Conservation (phyloP, 2,329 filamentous ascomycete genomes). For the Talaromyces pinophilus region DNA sequence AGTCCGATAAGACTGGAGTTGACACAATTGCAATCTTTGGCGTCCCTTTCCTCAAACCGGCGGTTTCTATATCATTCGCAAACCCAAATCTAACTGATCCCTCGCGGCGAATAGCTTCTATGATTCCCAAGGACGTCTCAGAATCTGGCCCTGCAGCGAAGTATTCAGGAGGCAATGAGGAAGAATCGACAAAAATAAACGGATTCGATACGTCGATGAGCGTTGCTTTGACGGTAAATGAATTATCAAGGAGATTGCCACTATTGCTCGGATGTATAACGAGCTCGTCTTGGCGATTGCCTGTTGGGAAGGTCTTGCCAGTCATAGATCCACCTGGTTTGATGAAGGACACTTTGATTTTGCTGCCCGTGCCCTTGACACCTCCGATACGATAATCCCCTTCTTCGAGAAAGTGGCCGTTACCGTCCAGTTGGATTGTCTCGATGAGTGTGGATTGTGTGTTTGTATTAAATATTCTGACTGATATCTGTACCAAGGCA, state of each 20-base stretch:
- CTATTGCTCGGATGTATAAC: constrained; percentile 39
- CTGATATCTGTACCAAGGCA: constrained; percentile 41
- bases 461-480: constrained; percentile 68
- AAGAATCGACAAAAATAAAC: constrained; percentile 59
- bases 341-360: constrained; percentile 60
- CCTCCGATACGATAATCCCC: constrained; percentile 63
- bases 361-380: constrained; percentile 57
- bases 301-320: constrained; percentile 60
- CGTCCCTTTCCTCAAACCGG: constrained; percentile 52
- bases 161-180: constrained; percentile 49
- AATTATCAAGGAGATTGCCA: constrained; percentile 35
- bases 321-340: constrained; percentile 64
- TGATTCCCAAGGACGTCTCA: constrained; percentile 35
- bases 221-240: constrained; percentile 47
- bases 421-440: constrained; percentile 53
- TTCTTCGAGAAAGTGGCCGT: constrained; percentile 43
- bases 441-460: constrained; percentile 62
- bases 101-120: constrained; percentile 57
- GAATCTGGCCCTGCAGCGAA: constrained; percentile 6
- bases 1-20: background rate
- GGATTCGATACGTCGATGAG: constrained; percentile 65
- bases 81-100: constrained; percentile 62
- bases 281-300: constrained; percentile 37
- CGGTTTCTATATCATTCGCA: constrained; percentile 35
- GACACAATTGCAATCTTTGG: constrained; percentile 63